Evolutionary conservation across 495 filamentous ascomycete species (phyloP).

Genomic region (Tuber aestivum): DNA sequence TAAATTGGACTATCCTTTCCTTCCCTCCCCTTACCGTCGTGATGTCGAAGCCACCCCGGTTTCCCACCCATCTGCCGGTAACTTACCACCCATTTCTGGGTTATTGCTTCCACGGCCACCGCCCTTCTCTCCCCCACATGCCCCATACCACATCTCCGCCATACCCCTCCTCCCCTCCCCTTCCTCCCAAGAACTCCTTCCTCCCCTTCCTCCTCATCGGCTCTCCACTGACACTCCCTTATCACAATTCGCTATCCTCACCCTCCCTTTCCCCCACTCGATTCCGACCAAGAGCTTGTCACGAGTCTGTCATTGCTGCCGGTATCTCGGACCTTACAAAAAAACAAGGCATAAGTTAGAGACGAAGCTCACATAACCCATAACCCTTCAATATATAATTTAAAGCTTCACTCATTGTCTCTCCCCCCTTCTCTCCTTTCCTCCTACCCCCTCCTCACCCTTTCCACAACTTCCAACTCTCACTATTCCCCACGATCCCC

Average conservation of each 20-base stretch:
- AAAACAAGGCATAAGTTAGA: background rate
- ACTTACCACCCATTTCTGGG: slow-evolving; percentile 12
- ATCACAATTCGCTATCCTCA: slow-evolving; percentile 18
- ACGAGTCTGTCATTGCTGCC: background rate
- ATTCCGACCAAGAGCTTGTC: background rate
- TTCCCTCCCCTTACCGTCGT: slow-evolving; percentile 15
- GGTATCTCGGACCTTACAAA: background rate
- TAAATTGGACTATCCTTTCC: slow-evolving; percentile 5
- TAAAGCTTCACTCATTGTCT: background rate
- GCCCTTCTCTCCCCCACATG: slow-evolving; percentile 14
- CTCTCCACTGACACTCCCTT: slow-evolving; percentile 17
- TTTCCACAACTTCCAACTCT: background rate
- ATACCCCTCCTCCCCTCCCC: slow-evolving; percentile 22
- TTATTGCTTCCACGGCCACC: slow-evolving; percentile 7
- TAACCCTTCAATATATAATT: background rate
- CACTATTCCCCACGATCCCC: background rate
- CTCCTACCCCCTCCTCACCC: background rate
- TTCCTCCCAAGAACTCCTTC: slow-evolving; percentile 12
- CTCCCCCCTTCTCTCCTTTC: background rate
- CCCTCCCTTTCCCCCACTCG: background rate
- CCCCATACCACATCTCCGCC: slow-evolving; percentile 16
- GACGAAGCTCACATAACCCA: background rate
- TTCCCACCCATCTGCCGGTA: slow-evolving; percentile 2
- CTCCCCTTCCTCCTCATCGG: background rate
- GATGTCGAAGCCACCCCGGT: slow-evolving; percentile 20